Percentiles rank a stretch among this genome's conserved stretches.
Evolutionary conservation across 192 early-diverging fungal species (phyloP).

Genomic region (Radiomyces spectabilis): DNA sequence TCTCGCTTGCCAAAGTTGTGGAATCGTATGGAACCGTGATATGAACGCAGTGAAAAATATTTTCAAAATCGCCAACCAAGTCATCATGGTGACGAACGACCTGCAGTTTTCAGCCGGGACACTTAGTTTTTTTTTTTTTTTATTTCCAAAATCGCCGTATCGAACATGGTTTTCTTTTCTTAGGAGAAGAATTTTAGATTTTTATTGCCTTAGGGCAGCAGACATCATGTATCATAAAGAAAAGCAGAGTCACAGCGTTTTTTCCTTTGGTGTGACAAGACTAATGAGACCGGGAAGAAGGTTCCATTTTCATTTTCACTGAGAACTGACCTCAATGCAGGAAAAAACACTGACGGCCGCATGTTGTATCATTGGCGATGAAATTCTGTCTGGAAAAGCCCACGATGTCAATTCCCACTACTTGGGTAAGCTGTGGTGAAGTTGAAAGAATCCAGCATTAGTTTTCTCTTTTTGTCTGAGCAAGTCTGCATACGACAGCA

Average conservation of each 20-base stretch:
- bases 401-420: slow-evolving; percentile 53
- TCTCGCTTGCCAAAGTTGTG: neutral
- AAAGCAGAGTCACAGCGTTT: too few species aligned
- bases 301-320: too few species aligned
- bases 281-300: too few species aligned
- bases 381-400: slow-evolving; percentile 65
- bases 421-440: slow-evolving; percentile 26
- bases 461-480: neutral
- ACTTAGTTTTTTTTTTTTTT: neutral
- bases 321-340: too few species aligned
- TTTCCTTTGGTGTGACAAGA: too few species aligned
- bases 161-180: too few species aligned
- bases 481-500: slow-evolving; percentile 22
- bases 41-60: slow-evolving; percentile 1
- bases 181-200: too few species aligned
- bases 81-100: neutral
- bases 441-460: neutral
- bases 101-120: neutral
- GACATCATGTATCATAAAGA: too few species aligned
- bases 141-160: too few species aligned
- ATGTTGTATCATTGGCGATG: slow-evolving; percentile 43
- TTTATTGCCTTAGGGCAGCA: too few species aligned
- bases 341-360: too few species aligned
- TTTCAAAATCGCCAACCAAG: neutral
- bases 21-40: neutral